Evolutionary conservation across 768 basidiomycete species (phyloP).

Genomic region (Coprinopsis sp.): DNA sequence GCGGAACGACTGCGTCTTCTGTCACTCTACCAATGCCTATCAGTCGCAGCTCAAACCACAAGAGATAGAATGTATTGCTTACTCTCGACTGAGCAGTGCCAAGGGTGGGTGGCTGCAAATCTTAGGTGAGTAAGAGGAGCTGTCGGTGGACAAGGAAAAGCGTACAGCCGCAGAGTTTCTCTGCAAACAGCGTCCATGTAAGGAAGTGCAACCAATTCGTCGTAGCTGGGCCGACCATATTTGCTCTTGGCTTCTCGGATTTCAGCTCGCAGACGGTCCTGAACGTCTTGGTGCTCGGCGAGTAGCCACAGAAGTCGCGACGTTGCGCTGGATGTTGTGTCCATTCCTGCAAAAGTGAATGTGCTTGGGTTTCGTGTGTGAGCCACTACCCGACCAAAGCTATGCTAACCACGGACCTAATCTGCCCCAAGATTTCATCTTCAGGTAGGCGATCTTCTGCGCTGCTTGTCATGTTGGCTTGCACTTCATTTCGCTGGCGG

Average conservation of each 20-base stretch:
- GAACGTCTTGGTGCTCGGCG: constrained; percentile 29
- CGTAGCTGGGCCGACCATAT: constrained; percentile 16
- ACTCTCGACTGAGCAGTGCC: constrained; percentile 4
- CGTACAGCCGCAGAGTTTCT: constrained; percentile 37
- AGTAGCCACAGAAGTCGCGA: constrained; percentile 35
- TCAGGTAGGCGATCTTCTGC: constrained; percentile 29
- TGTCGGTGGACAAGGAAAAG: not conserved
- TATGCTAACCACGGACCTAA: constrained; percentile 18
- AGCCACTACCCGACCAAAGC: not conserved
- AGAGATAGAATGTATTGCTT: constrained; percentile 7
- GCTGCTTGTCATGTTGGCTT: constrained; percentile 13
- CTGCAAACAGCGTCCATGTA: constrained; percentile 21
- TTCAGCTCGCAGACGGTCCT: constrained; percentile 33
- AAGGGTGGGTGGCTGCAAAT: constrained; percentile 18
- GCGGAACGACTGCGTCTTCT: constrained; percentile 36
- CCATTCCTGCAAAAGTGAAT: constrained; percentile 18
- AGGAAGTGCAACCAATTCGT: constrained; percentile 17
- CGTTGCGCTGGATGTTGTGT: constrained; percentile 29
- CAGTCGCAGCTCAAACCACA: not conserved
- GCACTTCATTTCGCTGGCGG: not conserved
- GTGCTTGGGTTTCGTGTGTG: constrained; percentile 12
- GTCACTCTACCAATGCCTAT: constrained; percentile 22
- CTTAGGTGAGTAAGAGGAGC: not conserved
- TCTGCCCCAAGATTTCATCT: constrained; percentile 31
- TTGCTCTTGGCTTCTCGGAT: constrained; percentile 22